These are phyloP conservation scores for Termitomyces sp. DNA, from an alignment of 1,284 basidiomycete species.

Conservation along the genomic window DNA sequence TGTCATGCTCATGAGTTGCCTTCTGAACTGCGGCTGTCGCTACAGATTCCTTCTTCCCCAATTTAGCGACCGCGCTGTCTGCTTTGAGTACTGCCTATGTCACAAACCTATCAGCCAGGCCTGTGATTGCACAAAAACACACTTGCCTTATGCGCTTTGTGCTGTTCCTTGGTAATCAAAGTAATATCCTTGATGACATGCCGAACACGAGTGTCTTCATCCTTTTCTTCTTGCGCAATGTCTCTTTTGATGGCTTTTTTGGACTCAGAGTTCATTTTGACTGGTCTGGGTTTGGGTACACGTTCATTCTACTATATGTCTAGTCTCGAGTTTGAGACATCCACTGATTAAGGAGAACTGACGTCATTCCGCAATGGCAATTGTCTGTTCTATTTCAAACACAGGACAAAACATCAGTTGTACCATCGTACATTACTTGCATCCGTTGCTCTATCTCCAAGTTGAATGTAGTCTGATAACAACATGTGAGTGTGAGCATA, in stretches of 20 bases:
- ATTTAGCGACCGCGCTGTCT: constrained; percentile 39
- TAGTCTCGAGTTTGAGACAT: constrained; percentile 7
- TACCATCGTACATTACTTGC: background rate
- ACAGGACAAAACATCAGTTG: background rate
- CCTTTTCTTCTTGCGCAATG: constrained; percentile 39
- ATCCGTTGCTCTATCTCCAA: constrained; percentile 10
- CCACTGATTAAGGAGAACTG: background rate
- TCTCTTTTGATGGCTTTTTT: constrained; percentile 42
- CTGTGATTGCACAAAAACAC: background rate
- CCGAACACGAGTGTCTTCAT: constrained; percentile 41
- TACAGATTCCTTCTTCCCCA: constrained; percentile 42
- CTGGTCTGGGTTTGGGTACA: background rate
- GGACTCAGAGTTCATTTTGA: constrained; percentile 5
- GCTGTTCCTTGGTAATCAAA: constrained; percentile 39
- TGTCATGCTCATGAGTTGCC: constrained; percentile 45
- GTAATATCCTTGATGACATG: constrained; percentile 42
- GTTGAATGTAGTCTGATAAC: constrained; percentile 9
- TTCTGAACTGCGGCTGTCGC: constrained; percentile 41
- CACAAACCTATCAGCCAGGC: background rate
- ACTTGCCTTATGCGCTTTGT: constrained; percentile 44
- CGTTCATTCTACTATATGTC: constrained; percentile 3
- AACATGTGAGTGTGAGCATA: background rate
- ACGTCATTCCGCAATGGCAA: constrained; percentile 9
- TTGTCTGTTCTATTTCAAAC: constrained; percentile 5
- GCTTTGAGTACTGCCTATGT: constrained; percentile 39